These are phyloP conservation scores for Cystobasidiaceae sp. DNA, from an alignment of 1,284 basidiomycete species.

Conservation along the genomic window DNA sequence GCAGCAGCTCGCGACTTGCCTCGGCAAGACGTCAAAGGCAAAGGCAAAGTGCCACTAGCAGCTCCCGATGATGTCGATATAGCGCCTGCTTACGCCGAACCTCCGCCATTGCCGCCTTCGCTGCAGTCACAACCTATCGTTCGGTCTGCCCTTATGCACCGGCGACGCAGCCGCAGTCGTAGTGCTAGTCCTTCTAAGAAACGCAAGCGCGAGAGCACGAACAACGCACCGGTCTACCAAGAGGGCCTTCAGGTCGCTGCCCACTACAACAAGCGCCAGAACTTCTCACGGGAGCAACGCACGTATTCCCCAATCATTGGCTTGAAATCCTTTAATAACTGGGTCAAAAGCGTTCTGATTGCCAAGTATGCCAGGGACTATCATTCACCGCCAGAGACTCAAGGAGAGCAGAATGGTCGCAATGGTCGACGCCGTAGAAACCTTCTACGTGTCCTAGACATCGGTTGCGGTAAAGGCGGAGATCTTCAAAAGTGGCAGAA, in stretches of 20 bases:
- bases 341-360: conserved; percentile 94
- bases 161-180: neutral
- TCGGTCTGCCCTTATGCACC: neutral
- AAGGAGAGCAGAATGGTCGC: conserved; percentile 15
- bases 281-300: conserved; percentile 78
- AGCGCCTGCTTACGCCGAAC: conserved; percentile 15
- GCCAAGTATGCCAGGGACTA: conserved; percentile 61
- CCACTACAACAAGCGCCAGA: conserved; percentile 74
- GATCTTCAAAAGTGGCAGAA: conserved; percentile 94
- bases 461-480: conserved; percentile 97
- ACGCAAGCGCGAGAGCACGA: conserved; percentile 15
- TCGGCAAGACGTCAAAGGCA: conserved; percentile 18
- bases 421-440: conserved; percentile 42
- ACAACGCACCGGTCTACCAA: neutral
- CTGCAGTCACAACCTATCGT: neutral
- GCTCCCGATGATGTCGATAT: conserved; percentile 19
- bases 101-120: conserved; percentile 6
- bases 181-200: conserved; percentile 12
- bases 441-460: conserved; percentile 76
- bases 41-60: neutral
- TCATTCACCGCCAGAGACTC: conserved; percentile 2
- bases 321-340: conserved; percentile 97
- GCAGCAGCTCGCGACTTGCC: neutral
- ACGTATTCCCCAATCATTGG: conserved; percentile 92
- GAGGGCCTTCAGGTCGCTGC: conserved; percentile 17